Evolutionary conservation across 2,329 filamentous ascomycete species (phyloP).

Genomic region (Colletotrichum scovillei): DNA sequence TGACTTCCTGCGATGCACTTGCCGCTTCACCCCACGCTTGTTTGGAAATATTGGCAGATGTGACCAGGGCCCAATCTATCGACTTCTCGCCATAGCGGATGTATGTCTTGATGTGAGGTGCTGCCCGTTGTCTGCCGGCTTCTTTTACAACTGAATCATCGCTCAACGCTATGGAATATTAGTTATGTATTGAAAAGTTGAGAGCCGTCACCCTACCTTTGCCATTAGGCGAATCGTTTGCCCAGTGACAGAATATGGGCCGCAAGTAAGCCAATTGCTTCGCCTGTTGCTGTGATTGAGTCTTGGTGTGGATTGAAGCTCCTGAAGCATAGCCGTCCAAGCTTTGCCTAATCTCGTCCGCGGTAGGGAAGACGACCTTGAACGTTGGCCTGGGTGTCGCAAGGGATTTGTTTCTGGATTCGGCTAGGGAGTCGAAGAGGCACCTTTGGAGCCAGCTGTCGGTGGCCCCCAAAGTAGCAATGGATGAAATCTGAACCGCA

Average conservation of each 20-base stretch:
- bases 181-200: background rate
- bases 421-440: constrained; percentile 64
- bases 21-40: constrained; percentile 85
- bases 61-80: constrained; percentile 88
- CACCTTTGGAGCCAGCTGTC: constrained; percentile 79
- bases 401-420: constrained; percentile 41
- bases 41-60: constrained; percentile 90
- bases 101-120: constrained; percentile 92
- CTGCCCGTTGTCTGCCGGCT: constrained; percentile 74
- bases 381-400: constrained; percentile 58
- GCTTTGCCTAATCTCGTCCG: constrained; percentile 80
- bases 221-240: constrained; percentile 63
- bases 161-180: constrained; percentile 41
- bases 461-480: constrained; percentile 79
- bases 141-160: constrained; percentile 48
- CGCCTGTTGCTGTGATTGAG: constrained; percentile 74
- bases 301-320: constrained; percentile 84
- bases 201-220: constrained; percentile 39
- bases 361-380: constrained; percentile 83
- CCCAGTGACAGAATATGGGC: constrained; percentile 82
- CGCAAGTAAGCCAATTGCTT: constrained; percentile 80
- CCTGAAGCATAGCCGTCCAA: constrained; percentile 84
- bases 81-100: constrained; percentile 69
- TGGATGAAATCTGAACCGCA: constrained; percentile 79
- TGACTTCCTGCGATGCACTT: constrained; percentile 68